Base-by-base conservation (phyloP, 2,329 filamentous ascomycete genomes). In the Fusarium penzigii region DNA sequence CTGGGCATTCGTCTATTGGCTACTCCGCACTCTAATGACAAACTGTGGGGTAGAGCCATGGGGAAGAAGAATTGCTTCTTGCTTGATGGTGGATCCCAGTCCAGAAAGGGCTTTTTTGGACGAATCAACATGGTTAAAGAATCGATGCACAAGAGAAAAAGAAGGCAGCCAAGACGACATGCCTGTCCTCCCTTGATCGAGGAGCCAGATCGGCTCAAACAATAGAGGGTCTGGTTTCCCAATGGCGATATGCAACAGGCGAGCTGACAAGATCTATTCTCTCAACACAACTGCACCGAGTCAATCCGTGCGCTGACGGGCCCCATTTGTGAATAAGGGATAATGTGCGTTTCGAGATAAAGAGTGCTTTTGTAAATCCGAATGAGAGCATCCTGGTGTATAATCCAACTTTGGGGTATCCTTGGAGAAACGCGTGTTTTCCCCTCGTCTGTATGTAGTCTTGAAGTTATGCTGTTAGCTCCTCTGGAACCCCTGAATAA, bases 21-120 rank as follows among this genome's bases (percentile, higher is more conserved):
- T 52, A 55, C 63, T 61, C 63, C 63, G 64, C 63, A 64, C 61
- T 61, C 36, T 39, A 55, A 54, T 50, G 55, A 56, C 57, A 63
- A 61, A 63, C 52, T 63, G 57, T 61, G 61, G 61, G 57, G 52
- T 51, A 36, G 32, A 9, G 32, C 32, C 32, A 36, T 36, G 32
- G 32, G 32, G 32, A 36, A 36, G 9, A 5, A 36, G 10, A 5
- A 11, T 11, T 36, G 32, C 32, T 12, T 36, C 32, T 14, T 36
- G 32, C 32, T 36, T 14, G 32, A 36, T 12, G 9, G 32, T 36
- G 32, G 32, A 11, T 11, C 32, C 10, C 32, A 36, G 32, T 11
- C 3, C 9, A 9, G 13, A 3, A 36, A 36, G 32, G 32, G 32
- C 32, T 36, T 36, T 14, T 36, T 45, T 45, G 39, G 38, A 36